Evolutionary conservation across 129 eudicot genomes (phyloP).

Genomic region (Helianthus tuberosus): DNA sequence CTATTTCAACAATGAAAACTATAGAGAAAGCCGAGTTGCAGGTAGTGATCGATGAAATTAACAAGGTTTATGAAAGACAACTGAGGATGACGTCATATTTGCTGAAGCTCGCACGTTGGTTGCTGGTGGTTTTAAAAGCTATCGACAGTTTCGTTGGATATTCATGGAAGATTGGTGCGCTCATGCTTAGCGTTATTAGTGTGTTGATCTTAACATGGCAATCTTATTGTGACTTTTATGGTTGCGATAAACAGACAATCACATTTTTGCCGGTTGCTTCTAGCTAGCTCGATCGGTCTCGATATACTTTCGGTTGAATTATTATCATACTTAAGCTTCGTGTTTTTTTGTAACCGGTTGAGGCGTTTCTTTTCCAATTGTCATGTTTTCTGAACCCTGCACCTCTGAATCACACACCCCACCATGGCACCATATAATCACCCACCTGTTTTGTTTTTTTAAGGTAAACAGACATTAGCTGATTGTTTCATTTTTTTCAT

Average conservation of each 20-base stretch:
- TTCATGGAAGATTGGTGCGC: constrained; percentile 25
- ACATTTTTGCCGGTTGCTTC: background rate
- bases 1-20: background rate
- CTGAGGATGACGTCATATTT: background rate
- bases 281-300: background rate
- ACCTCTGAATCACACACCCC: too few relatives aligned
- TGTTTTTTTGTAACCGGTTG: background rate
- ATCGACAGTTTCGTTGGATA: constrained; percentile 3
- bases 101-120: constrained; percentile 17
- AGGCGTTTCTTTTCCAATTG: background rate
- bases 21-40: constrained; percentile 8
- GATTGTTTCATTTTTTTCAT: too few relatives aligned
- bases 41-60: constrained; percentile 1
- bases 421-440: too few relatives aligned
- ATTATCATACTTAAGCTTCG: background rate
- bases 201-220: constrained; percentile 15
- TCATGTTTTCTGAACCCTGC: background rate
- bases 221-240: constrained; percentile 25
- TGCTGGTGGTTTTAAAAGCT: constrained; percentile 12
- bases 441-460: too few relatives aligned
- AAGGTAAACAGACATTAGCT: too few relatives aligned
- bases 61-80: constrained; percentile 7
- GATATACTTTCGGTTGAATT: background rate
- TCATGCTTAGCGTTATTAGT: constrained; percentile 11
- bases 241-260: constrained; percentile 9